Evolutionary conservation across 2,329 filamentous ascomycete species (phyloP), one percentile per base, ranked within the genome.

Genomic region (Trichoderma aggressivum): DNA sequence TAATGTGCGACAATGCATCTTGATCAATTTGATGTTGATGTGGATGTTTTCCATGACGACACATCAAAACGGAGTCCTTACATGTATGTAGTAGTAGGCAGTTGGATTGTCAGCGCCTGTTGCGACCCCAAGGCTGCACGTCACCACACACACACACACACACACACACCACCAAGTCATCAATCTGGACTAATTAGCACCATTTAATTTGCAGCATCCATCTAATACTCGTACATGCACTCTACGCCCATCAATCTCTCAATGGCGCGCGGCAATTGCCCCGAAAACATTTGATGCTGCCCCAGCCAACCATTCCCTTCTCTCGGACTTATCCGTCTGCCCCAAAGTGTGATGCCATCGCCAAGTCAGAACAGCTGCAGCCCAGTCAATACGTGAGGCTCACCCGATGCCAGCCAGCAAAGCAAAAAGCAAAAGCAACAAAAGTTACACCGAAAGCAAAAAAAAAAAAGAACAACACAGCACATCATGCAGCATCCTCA

Each of bases 241-340:
- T 43, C 30, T 53, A 30, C 56, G 4, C 21, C n/a, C 10, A 53
- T 53, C 47, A 53, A 53, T 53, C 21, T 53, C 39, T 47, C 36
- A 53, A 53, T 50, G 43, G 66, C 39, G 56, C 56, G 66, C 66
- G 56, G 56, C 66, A 69, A 53, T 36, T 32, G 56, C 11, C 66
- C 56, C 26, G 16, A 36, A 53, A 39, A 24, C n/a, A 26, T 21
- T 21, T 10, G 39, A 43, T 43, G 36, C 3, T 16, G 11, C 5
- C 53, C 39, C 28, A 36, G 8, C 64, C 64, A 59, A 67, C 53
- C 65, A 34, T 32, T 8, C 16, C 34, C 8, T 24, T 26, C 26
- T 24, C 55, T 60, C 65, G 65, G 66, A 50, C 66, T 36, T 69
- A 61, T 53, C 66, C 66, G 66, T 43, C 56, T 47, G 28, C 14